Base-by-base conservation (phyloP, 805 yeast genomes). In the Suhomyces tanzawaensis region DNA sequence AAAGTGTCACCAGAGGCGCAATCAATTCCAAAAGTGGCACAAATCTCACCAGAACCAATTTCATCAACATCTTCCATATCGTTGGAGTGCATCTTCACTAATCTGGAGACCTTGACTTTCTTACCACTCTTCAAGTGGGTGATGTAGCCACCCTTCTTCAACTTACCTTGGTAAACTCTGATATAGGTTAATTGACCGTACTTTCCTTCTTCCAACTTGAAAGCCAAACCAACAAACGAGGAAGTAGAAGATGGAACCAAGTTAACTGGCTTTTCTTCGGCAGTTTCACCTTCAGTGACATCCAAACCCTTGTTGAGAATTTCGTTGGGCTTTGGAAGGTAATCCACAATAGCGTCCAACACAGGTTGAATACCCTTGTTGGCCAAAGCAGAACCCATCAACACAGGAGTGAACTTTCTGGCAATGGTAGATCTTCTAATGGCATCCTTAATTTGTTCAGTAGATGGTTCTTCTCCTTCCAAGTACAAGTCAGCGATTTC, bases 1-100 rank as follows among this genome's bases (percentile, higher is more conserved):
- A 93, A 93, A 11, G 98, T 88, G 58, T 93, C 99, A 57, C 99
- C 99, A 11, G 99, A 93, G 8, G 98, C 82, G 76, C 99, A 93
- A 64, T 93, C 99, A 51, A 93, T 86, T 68, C 99, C 99, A 55
- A 93, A 93, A 41, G 98, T 91, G 39, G 99, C 99, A 71, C 99
- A 93, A 54, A 93, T 93, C 71, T 93, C 99, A 62, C 99, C 99
- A 21, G 98, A 91, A 16, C 91, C 93, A 56, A 88, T 83, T 68
- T 90, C 97, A 34, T 82, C 85, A 34, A 88, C 93, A 60, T 93
- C 99, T 71, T 93, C 99, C 98, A 93, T 90, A 61, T 93, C 99
- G 46, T 90, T 87, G 19, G 97, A 88, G 71, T 93, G 98, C 99
- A 93, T 93, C 69, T 98, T 84, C 36, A 89, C 99, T 55, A 93